These are phyloP conservation scores for Aspergillus sojae DNA, from an alignment of 2,329 filamentous ascomycete genomes.

Conservation along the genomic window DNA sequence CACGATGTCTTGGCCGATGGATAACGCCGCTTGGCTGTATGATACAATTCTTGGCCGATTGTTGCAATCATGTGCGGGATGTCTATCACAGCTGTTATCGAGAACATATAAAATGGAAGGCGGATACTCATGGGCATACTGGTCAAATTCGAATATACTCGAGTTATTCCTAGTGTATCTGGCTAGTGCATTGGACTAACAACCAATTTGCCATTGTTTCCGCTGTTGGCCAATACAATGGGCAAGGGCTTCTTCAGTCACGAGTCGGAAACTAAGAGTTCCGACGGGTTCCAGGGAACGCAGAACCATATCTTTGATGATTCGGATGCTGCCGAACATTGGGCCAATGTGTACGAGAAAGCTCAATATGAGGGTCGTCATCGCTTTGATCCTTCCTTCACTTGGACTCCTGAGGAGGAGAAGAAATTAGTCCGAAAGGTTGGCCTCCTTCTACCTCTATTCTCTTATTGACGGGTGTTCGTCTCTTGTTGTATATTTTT, in stretches of 20 bases:
- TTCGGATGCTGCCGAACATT: background rate
- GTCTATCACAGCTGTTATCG: background rate
- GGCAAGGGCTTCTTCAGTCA: background rate
- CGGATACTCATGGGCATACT: background rate
- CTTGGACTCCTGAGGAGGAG: conserved; percentile 35
- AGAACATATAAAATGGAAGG: background rate
- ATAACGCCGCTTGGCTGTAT: background rate
- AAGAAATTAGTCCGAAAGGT: conserved; percentile 26
- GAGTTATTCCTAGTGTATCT: background rate
- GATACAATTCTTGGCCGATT: conserved; percentile 8
- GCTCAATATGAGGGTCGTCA: conserved; percentile 42
- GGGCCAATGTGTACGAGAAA: conserved; percentile 4
- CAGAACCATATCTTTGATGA: conserved; percentile 2
- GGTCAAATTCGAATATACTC: background rate
- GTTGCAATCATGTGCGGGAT: background rate
- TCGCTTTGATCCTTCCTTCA: conserved; percentile 33
- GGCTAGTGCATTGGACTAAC: background rate
- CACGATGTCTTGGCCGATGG: background rate
- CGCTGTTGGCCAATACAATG: background rate
- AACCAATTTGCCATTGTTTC: background rate
- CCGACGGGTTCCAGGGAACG: background rate
- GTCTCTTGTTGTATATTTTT: background rate
- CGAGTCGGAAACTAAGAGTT: background rate
- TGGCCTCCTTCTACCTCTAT: conserved; percentile 6
- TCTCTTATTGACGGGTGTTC: background rate